A percentile compares a stretch with the other conserved stretches of the same genome.
Evolutionary conservation across 306 rosid genomes (phyloP).

Genomic region (Coriaria nepalensis): DNA sequence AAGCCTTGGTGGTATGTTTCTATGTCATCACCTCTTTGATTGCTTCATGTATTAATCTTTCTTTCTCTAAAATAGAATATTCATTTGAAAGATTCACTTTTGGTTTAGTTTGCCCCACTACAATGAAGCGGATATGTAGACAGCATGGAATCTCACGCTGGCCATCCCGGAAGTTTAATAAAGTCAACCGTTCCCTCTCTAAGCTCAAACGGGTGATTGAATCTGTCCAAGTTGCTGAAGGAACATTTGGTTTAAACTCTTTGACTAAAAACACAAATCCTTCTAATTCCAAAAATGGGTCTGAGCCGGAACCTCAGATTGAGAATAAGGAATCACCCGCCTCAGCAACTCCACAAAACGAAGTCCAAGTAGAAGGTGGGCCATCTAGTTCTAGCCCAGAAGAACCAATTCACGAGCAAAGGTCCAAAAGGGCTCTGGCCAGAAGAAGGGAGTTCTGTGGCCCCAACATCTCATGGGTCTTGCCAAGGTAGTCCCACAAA

Average conservation of each 20-base stretch:
- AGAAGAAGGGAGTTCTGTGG: constrained; percentile 44
- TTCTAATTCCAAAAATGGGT: constrained; percentile 23
- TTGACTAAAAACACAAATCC: constrained; percentile 33
- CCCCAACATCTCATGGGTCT: constrained; percentile 53
- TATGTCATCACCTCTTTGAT: too few relatives aligned
- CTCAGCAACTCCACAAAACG: constrained; percentile 21
- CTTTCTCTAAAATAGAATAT: too few relatives aligned
- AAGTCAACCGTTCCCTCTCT: constrained; percentile 59
- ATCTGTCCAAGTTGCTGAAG: constrained; percentile 68
- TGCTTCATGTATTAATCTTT: too few relatives aligned
- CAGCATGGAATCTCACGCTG: constrained; percentile 78
- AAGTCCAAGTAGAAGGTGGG: constrained; percentile 22
- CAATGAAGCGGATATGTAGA: constrained; percentile 86
- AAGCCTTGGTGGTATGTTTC: constrained; percentile 75
- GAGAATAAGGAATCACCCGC: constrained; percentile 30
- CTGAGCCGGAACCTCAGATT: constrained; percentile 29
- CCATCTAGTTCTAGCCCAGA: constrained; percentile 11
- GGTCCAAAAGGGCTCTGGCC: constrained; percentile 33
- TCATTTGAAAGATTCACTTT: not conserved
- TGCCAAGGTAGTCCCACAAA: constrained; percentile 54
- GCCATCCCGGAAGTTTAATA: constrained; percentile 83
- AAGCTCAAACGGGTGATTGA: constrained; percentile 70
- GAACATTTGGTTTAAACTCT: constrained; percentile 44
- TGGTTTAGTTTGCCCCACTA: constrained; percentile 69
- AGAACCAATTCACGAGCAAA: constrained; percentile 20